Evolutionary conservation across 1,139 yeast genomes (phyloP).

Genomic region (Kodamaea ohmeri): DNA sequence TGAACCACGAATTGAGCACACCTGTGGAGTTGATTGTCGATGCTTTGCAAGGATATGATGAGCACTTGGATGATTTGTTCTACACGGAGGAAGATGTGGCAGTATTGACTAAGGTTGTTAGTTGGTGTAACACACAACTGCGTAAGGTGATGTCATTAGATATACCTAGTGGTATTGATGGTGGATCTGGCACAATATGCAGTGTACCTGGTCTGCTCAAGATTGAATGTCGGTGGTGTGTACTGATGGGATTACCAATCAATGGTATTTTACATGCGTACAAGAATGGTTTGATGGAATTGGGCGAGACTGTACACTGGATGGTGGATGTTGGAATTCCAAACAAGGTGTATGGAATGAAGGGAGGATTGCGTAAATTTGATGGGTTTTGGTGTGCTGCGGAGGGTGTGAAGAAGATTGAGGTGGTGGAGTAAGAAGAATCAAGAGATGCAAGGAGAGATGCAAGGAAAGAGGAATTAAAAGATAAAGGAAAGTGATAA

Average conservation of each 20-base stretch:
- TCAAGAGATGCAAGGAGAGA: background rate
- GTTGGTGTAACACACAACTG: conserved; percentile 62
- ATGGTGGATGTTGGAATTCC: conserved; percentile 79
- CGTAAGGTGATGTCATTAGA: conserved; percentile 67
- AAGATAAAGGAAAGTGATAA: conserved; percentile 4
- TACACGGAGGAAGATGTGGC: conserved; percentile 41
- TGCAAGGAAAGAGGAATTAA: conserved; percentile 1
- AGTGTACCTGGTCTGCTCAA: conserved; percentile 28
- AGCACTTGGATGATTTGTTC: conserved; percentile 53
- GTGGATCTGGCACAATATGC: conserved; percentile 67
- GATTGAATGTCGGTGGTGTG: conserved; percentile 49
- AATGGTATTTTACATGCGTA: conserved; percentile 65
- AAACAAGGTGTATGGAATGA: conserved; percentile 39
- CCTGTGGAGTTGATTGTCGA: conserved; percentile 80
- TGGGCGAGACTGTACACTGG: conserved; percentile 49
- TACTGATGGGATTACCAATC: conserved; percentile 74
- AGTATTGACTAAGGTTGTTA: conserved; percentile 46
- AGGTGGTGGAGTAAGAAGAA: conserved; percentile 13
- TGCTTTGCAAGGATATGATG: conserved; percentile 81
- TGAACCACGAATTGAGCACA: conserved; percentile 52
- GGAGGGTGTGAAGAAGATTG: conserved; percentile 31
- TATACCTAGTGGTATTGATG: conserved; percentile 81
- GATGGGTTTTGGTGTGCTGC: conserved; percentile 45
- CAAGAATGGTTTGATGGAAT: conserved; percentile 37
- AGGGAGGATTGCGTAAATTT: conserved; percentile 43